phyloP scores from a whole-genome alignment of 805 yeast species.

The Hermanozyma aechmeae region DNA sequence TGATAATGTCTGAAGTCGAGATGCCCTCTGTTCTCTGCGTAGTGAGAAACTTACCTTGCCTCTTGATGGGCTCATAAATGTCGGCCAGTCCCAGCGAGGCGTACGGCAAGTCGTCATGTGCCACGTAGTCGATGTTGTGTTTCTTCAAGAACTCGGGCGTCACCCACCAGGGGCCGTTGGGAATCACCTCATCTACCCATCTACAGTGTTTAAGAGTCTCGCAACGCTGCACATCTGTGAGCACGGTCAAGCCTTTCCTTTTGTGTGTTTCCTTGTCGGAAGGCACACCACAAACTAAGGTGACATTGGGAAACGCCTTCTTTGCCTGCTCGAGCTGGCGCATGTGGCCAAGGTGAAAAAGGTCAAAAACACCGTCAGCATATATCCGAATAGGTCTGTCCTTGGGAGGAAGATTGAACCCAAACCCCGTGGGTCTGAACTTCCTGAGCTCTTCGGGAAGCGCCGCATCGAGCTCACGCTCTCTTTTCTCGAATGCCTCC shows the following conservation, averaged over 20 bases:
- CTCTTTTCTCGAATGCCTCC: slow-evolving; percentile 35
- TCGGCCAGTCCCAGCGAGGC: slow-evolving; percentile 86
- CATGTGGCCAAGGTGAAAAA: slow-evolving; percentile 97
- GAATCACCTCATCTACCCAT: slow-evolving; percentile 97
- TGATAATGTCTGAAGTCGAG: slow-evolving; percentile 91
- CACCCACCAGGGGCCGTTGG: slow-evolving; percentile 93
- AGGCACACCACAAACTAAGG: slow-evolving; percentile 86
- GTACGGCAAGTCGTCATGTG: slow-evolving; percentile 95
- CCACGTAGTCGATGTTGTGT: slow-evolving; percentile 89
- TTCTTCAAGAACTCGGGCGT: slow-evolving; percentile 68
- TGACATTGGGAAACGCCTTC: slow-evolving; percentile 77
- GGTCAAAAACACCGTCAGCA: slow-evolving; percentile 97
- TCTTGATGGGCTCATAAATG: slow-evolving; percentile 86
- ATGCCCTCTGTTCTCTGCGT: slow-evolving; percentile 97
- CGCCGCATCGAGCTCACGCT: slow-evolving; percentile 50
- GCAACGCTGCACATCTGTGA: slow-evolving; percentile 78
- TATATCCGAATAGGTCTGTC: slow-evolving; percentile 88
- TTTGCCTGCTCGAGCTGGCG: slow-evolving; percentile 95
- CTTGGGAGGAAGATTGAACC: slow-evolving; percentile 71
- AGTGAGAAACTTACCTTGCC: slow-evolving; percentile 80
- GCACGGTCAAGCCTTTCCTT: slow-evolving; percentile 86
- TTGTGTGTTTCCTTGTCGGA: slow-evolving; percentile 85
- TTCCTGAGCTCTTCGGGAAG: slow-evolving; percentile 64
- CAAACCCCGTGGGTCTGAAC: slow-evolving; percentile 72
- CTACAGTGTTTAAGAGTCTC: slow-evolving; percentile 89